Evolutionary conservation across 345 rosid genomes (phyloP), one percentile per base, ranked within the genome.

Genomic region (Arabidopsis thaliana): DNA sequence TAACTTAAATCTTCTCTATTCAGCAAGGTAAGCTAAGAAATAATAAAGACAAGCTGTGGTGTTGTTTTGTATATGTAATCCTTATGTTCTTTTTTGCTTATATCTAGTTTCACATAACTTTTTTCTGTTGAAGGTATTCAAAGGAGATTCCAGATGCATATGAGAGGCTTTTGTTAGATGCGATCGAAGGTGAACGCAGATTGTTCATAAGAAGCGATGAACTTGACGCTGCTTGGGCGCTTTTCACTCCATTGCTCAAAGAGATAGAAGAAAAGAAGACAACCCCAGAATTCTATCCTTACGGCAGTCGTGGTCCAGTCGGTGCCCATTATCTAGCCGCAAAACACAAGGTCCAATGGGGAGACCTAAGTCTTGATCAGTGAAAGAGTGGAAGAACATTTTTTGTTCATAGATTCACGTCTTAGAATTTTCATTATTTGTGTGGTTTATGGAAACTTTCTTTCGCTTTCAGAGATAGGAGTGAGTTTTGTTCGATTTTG

Each of bases 321-420:
- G 99, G 97, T 63, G 97, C 99, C 14, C 99, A 92, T 76, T 95
- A 95, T 77, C 96, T 95, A 56, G 96, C 99, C 0, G 99, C 99
- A 13, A 85, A 82, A 78, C 86, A 95, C 82, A 90, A 92, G 7
- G 97, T 95, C 60, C 89, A 86, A 37, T 95, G 99, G 99, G 99
- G 97, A 7, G 99, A 92, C 67, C 73, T 95, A 3, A 79, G 87
- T 48, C 9, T 77, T 42, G 90, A 91, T 45, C 88, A 85, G 76
- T 88, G 78, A 81, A 64, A 30, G 36, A 16, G 45, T 51, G 36
- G 65, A 23, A 40, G 49, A 60, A 46, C 56, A 30, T 4, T 36
- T 62, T 61, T 71, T 71, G 65, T 69, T 57, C 67, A 34, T 71
- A 59, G 58, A 71, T 34, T 12, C 66, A 59, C 74, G 66, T 48